Base-by-base conservation (phyloP, 352 stramenopile genomes). In the Halophytophthora batemanensis region DNA sequence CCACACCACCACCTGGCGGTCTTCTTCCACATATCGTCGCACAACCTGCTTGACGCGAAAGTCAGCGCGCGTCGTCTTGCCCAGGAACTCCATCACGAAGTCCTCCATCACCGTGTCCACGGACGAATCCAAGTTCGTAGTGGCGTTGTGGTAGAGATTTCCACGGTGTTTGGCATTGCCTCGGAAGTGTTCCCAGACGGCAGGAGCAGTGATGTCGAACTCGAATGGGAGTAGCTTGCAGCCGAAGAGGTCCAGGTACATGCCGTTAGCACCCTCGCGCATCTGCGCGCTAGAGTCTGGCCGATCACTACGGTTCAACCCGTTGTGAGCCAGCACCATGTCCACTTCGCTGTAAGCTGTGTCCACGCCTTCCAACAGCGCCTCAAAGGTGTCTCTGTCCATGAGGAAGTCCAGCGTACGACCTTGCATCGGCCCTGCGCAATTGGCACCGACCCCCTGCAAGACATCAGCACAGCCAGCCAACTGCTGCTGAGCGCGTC, bases 1-100 rank as follows among this genome's bases (percentile, higher is more conserved):
- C n/a, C 67, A 81, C 13, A 76, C 67, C 28, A 81, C 64, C 38
- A 77, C 45, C 0, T 74, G 49, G 37, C 71, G 67, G 42, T 74
- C 71, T 29, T 59, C 39, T 33, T 74, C 65, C 8, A 71, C 61
- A 60, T 69, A 76, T 10, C 68, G 64, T 6, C 67, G 64, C 17
- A 75, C 35, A 34, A 82, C 59, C 23, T 78, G 61, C 53, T 69
- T 59, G 14, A 71, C 47, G n/a, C 61, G 56, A 40, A 78, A 74
- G 29, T 66, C 48, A 2, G 17, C 39, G 8, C 29, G 40, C 39
- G 41, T 56, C 1, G 14, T 41, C 17, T 31, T 48, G 13, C 28
- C 34, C 1, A 48, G 37, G 13, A 48, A 22, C 40, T 56, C 39
- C 29, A 56, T 23, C 1, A 19, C 39, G 21, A 56, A 56, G 12